A percentile compares a stretch with the other conserved stretches of the same genome.
Conservation (phyloP, 495 filamentous ascomycete species). For the Bryoglossum gracile region DNA sequence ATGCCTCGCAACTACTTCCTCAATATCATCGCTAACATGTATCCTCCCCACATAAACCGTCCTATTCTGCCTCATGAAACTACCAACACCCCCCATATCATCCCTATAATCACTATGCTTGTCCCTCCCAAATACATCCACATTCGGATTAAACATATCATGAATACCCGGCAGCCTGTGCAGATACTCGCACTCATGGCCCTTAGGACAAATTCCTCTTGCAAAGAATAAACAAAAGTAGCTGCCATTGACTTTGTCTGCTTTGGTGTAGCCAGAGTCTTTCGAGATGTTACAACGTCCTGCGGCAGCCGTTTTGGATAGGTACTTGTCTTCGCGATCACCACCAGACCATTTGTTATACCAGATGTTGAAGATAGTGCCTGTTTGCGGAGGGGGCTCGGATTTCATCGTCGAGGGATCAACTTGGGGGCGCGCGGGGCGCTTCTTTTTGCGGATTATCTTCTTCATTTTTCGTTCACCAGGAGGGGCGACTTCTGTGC, state of each 20-base stretch:
- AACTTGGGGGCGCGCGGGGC: slow-evolving; percentile 65
- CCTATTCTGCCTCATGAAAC: slow-evolving; percentile 82
- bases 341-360: slow-evolving; percentile 95
- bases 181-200: slow-evolving; percentile 88
- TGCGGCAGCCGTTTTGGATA: slow-evolving; percentile 65
- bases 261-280: slow-evolving; percentile 84
- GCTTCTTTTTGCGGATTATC: slow-evolving; percentile 60
- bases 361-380: slow-evolving; percentile 91
- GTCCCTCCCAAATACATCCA: slow-evolving; percentile 90
- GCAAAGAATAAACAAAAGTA: slow-evolving; percentile 96
- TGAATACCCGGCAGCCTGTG: slow-evolving; percentile 77
- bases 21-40: slow-evolving; percentile 94
- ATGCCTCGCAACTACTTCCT: slow-evolving; percentile 90
- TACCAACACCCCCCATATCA: slow-evolving; percentile 94
- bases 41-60: slow-evolving; percentile 91
- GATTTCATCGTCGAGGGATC: slow-evolving; percentile 72
- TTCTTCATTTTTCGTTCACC: slow-evolving; percentile 54
- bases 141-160: slow-evolving; percentile 81
- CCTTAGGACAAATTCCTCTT: slow-evolving; percentile 71
- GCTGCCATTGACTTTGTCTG: slow-evolving; percentile 68
- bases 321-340: slow-evolving; percentile 86
- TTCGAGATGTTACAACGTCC: slow-evolving; percentile 72
- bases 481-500: slow-evolving; percentile 39
- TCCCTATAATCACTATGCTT: slow-evolving; percentile 83
- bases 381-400: slow-evolving; percentile 81